Evolutionary conservation across 768 basidiomycete genomes (phyloP), one percentile per base, ranked within the genome.

Genomic region (Podaxis sp.): DNA sequence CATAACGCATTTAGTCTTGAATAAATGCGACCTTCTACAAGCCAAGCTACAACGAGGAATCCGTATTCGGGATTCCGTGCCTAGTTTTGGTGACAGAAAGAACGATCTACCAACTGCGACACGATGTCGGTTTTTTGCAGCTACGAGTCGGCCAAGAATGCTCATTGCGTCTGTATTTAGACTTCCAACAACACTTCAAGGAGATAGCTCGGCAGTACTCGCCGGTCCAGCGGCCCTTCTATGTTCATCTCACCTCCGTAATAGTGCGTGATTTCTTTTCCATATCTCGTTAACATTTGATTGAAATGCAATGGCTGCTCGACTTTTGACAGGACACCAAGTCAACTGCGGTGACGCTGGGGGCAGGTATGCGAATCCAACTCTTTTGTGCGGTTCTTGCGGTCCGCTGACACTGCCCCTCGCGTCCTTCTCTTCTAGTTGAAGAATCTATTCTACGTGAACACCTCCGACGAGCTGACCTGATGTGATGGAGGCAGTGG

Each of bases 121-220:
- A 52, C 82, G 82, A 79, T 93, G 92, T 90, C 63, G 52, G 87
- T 76, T 13, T 51, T 53, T 57, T 49, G 40, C 55, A 55, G 0
- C n/a, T 19, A 17, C 44, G n/a, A n/a, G 17, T 46, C 44, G 8
- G 33, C 7, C 15, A 19, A 46, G 9, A 17, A 9, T 33, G 33
- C 44, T 46, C n/a, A 19, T 46, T 46, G 3, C 7, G 19, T 22
- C n/a, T 17, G n/a, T 46, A 24, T 40, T 52, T 59, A 93, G 91
- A 92, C 72, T 91, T 93, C 74, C 86, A 88, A 67, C 84, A 87
- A 63, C 89, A 92, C 69, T 92, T 93, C 74, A 89, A 84, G 69
- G 90, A 92, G 58, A 88, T 91, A 40, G 80, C 82, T 52, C 85
- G 82, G 65, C 78, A 80, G 49, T 75, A 81, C 65, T 90, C 90